Base-by-base conservation (phyloP, 768 basidiomycete genomes). In the Rhodosporidiobolus odoratus region DNA sequence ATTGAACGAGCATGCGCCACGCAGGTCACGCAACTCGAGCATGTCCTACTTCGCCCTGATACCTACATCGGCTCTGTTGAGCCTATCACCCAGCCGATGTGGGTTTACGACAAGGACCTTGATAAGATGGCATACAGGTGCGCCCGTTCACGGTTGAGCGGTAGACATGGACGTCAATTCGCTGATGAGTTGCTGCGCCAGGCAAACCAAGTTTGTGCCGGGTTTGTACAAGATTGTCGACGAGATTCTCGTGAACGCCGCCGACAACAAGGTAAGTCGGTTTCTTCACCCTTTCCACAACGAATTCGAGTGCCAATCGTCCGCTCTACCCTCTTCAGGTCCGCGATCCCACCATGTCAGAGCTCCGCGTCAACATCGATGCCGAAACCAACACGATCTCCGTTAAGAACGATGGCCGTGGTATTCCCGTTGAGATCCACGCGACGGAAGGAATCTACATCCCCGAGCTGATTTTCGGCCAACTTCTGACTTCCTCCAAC, bases 171-270 rank as follows among this genome's bases (percentile, higher is more conserved):
- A 56, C 54, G 48, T 9, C 21, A 23, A 25, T 23, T 6, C n/a
- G 4, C 58, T n/a, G 23, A 15, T 30, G 17, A 6, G 16, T 27
- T 19, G 25, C 3, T 32, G 2, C 27, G 4, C 9, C 65, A 83
- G 83, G 30, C 77, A 80, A 16, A 82, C 81, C 38, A 90, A 86
- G 76, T 99, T 89, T 78, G 94, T 97, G 3, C 96, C 96, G 0
- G 96, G 94, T 62, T 95, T 99, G 80, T 93, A 94, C 86, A 99
- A 99, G 84, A 99, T 99, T 77, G 89, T 99, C 21, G 96, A 99
- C 77, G 96, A 99, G 82, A 99, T 99, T 77, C 83, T 99, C 4
- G 96, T 99, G 76, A 99, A 99, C 80, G 96, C 96, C 30, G 96
- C 96, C 6, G 96, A 99, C 79, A 96, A 98, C 82, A 99, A 99